These are phyloP conservation scores for Rauvolfia tetraphylla DNA, from an alignment of 257 asterid species.

Conservation along the genomic window DNA sequence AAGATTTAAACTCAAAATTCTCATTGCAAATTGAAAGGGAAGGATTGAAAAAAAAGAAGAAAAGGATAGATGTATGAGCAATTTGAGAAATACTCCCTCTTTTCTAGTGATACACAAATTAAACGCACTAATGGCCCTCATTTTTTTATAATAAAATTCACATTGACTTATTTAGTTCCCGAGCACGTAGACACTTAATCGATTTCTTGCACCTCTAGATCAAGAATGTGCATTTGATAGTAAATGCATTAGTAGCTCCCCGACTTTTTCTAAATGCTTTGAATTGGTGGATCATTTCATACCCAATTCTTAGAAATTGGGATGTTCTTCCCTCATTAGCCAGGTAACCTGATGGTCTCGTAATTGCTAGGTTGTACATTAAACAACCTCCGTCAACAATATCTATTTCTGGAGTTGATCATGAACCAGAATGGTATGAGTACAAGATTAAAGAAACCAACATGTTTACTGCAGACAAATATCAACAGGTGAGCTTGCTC, in stretches of 20 bases:
- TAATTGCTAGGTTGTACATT: constrained; percentile 65
- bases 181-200: background rate
- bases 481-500: constrained; percentile 81
- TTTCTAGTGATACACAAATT: background rate
- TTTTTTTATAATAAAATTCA: background rate
- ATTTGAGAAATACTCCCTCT: background rate
- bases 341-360: constrained; percentile 17
- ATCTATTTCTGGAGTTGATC: constrained; percentile 43
- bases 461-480: constrained; percentile 92
- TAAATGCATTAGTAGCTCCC: background rate
- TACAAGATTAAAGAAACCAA: constrained; percentile 94
- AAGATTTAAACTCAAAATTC: background rate
- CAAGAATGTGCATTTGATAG: background rate
- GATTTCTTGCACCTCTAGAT: background rate
- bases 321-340: background rate
- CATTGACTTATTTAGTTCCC: background rate
- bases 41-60: background rate
- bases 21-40: background rate
- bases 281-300: background rate
- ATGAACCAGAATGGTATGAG: constrained; percentile 76
- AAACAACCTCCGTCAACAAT: constrained; percentile 62
- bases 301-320: background rate
- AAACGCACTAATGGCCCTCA: background rate
- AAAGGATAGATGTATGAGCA: background rate
- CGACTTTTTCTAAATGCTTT: background rate